Evolutionary conservation across 2,329 filamentous ascomycete genomes (phyloP), one percentile per base, ranked within the genome.

Genomic region (Neopestalotiopsis clavispora): DNA sequence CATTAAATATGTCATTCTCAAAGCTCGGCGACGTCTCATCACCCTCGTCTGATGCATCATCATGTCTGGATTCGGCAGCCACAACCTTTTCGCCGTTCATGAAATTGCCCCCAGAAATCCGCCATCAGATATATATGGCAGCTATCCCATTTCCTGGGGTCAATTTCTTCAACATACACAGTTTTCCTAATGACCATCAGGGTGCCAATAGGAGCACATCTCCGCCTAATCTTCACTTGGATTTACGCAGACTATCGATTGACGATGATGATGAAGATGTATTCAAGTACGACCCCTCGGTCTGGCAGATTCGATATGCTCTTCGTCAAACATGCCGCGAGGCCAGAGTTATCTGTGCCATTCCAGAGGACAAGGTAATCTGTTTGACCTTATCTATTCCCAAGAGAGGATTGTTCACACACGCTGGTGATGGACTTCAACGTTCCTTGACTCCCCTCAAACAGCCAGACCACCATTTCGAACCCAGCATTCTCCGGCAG

Each of bases 131-230:
- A 62, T 79, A 74, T 72, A 72, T 65, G 1, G 59, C 70, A 20
- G 76, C 76, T 13, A 60, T 78, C 3, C 74, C 75, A 0, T 65
- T 67, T 1, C 73, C 75, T 2, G 76, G 75, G 32, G 75, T 79
- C 66, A 79, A 78, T 71, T 78, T 78, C 72, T 79, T 79, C 74
- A 79, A 79, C 71, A 70, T 78, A 1, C 78, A 79, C 69, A 71
- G 67, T 67, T 75, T 78, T 69, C 78, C 78, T n/a, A 75, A 76
- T 67, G 76, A 78, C 61, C 76, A 79, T 56, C 42, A 28, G 1
- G 72, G 71, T 17, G 71, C 72, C 20, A 77, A 76, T 70, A 71
- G 74, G 4, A 77, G 75, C 71, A 74, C 67, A 1, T 78, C 77
- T 2, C 77, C 77, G 4, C 71, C 74, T 2, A 75, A 71, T 71